Percentiles rank a stretch among this genome's conserved stretches.
These are phyloP conservation scores for Stylosanthes scabra DNA, from an alignment of 331 rosid species.

Conservation along the genomic window DNA sequence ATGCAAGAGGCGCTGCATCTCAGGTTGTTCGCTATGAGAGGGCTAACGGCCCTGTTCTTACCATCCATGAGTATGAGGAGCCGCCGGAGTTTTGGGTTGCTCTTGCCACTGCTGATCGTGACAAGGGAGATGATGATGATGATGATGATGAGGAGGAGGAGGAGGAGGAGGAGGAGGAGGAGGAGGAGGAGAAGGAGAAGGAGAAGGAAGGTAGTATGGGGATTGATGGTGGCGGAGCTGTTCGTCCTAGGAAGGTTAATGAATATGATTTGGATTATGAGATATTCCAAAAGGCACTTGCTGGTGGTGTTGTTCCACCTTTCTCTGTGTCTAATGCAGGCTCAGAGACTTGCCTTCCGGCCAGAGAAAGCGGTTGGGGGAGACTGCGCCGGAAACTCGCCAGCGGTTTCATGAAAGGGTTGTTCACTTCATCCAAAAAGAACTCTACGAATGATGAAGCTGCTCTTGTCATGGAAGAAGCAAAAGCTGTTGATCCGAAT, in stretches of 20 bases:
- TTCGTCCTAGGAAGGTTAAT: conserved; percentile 60
- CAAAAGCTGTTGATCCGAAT: conserved; percentile 45
- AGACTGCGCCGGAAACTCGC: conserved; percentile 67
- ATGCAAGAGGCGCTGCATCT: conserved; percentile 66
- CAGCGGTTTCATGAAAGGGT: conserved; percentile 60
- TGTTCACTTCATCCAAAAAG: conserved; percentile 59
- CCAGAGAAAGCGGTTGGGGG: conserved; percentile 85
- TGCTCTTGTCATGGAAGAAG: conserved; percentile 43
- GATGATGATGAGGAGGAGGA: not conserved
- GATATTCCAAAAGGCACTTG: conserved; percentile 77
- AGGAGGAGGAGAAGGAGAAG: conserved; percentile 22
- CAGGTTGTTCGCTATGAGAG: conserved; percentile 86
- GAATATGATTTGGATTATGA: conserved; percentile 83
- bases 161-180: conserved; percentile 26
- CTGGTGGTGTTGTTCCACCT: conserved; percentile 95
- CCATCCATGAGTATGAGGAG: conserved; percentile 73
- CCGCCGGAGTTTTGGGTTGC: conserved; percentile 83
- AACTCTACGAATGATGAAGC: conserved; percentile 42
- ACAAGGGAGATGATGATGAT: conserved; percentile 29
- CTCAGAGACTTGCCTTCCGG: conserved; percentile 85
- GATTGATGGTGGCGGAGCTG: conserved; percentile 28
- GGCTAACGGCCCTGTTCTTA: conserved; percentile 60
- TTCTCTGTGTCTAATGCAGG: conserved; percentile 63
- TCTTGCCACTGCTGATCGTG: conserved; percentile 48
- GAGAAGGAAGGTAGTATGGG: conserved; percentile 43